These are phyloP conservation scores for Crithidia acanthocephali DNA, from an alignment of 208 protist species.

Conservation along the genomic window DNA sequence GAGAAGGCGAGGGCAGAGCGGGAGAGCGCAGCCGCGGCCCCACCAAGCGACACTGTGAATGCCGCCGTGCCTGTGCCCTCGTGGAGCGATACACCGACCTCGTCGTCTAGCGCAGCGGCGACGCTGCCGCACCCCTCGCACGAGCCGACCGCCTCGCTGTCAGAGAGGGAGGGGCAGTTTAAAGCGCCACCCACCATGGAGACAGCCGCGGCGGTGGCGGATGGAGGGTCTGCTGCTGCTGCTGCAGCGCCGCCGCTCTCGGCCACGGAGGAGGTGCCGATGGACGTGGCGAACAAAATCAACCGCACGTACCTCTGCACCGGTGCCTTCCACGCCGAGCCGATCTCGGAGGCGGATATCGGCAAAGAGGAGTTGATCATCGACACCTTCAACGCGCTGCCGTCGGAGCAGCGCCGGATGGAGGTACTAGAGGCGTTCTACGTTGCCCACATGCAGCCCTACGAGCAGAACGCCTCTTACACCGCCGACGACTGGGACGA, in stretches of 20 bases:
- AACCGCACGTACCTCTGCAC: constrained; percentile 39
- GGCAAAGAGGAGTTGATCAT: constrained; percentile 39
- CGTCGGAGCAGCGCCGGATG: constrained; percentile 34
- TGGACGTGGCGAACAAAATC: constrained; percentile 13
- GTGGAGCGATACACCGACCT: background rate
- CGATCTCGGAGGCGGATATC: constrained; percentile 38
- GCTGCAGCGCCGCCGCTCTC: background rate
- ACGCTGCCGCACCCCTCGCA: background rate
- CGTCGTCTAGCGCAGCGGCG: background rate
- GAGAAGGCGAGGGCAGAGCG: background rate
- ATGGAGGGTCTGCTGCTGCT: background rate
- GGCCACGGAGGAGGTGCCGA: constrained; percentile 14
- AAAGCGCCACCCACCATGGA: background rate
- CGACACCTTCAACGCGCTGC: constrained; percentile 51
- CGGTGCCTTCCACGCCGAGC: constrained; percentile 37
- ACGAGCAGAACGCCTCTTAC: constrained; percentile 49
- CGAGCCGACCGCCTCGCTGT: background rate
- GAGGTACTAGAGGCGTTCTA: constrained; percentile 53
- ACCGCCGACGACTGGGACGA: constrained; percentile 64
- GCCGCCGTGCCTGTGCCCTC: background rate
- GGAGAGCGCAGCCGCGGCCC: background rate
- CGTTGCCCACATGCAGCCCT: constrained; percentile 50
- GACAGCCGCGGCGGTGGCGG: too few relatives aligned
- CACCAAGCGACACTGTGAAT: background rate
- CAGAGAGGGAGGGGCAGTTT: background rate